A percentile compares a stretch with the other conserved stretches of the same genome.
phyloP scores from a whole-genome alignment of 2,329 filamentous ascomycete species.

The Mycogone perniciosa region DNA sequence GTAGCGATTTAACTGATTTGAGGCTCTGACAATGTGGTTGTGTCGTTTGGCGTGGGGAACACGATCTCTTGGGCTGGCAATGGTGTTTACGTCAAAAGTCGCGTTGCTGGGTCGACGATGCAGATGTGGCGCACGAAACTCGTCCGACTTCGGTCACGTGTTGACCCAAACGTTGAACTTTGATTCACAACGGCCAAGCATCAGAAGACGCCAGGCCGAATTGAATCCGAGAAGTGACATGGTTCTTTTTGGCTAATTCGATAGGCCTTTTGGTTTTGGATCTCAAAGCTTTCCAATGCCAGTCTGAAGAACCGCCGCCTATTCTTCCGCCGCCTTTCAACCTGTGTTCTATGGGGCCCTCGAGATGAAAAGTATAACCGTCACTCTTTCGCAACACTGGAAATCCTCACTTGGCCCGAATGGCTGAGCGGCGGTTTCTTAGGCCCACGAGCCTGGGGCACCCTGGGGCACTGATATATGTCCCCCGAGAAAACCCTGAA shows the following conservation, averaged over 20 bases:
- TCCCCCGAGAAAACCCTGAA: slow-evolving; percentile 19
- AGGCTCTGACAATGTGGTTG: background rate
- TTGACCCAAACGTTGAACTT: background rate
- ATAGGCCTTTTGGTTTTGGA: background rate
- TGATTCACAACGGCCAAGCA: too few relatives aligned
- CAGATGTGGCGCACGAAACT: slow-evolving; percentile 4
- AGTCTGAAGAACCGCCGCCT: background rate
- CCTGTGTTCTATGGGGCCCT: slow-evolving; percentile 12
- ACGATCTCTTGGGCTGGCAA: background rate
- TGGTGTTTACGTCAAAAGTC: slow-evolving; percentile 12
- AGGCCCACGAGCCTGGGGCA: slow-evolving; percentile 28
- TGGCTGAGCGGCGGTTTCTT: slow-evolving; percentile 31
- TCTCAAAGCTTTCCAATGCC: background rate
- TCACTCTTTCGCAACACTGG: slow-evolving; percentile 21
- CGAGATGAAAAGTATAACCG: slow-evolving; percentile 28
- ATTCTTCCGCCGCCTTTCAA: background rate
- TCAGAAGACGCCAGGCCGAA: too few relatives aligned
- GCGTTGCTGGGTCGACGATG: slow-evolving; percentile 20
- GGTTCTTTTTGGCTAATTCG: too few relatives aligned
- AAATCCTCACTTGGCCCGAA: slow-evolving; percentile 28
- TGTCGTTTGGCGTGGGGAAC: too few relatives aligned
- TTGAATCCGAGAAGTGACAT: too few relatives aligned
- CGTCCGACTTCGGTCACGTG: slow-evolving; percentile 16
- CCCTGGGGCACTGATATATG: slow-evolving; percentile 28
- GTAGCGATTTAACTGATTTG: background rate